Conservation (phyloP, 2,329 filamentous ascomycete species). For the Phialocephala subalpina region DNA sequence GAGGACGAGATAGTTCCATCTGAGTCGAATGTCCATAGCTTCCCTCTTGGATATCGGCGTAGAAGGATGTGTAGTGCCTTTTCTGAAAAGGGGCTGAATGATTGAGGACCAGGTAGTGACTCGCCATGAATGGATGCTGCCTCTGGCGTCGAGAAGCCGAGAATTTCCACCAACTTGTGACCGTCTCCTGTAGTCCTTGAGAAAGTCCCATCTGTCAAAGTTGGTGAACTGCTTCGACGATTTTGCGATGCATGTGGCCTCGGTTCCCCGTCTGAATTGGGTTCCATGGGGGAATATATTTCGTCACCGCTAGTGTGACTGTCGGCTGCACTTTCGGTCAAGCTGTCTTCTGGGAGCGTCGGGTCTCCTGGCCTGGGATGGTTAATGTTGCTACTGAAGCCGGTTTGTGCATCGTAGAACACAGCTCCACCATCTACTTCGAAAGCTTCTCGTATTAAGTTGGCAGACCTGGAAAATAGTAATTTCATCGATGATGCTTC, state of each 20-base stretch:
- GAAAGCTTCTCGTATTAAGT: conserved; percentile 44
- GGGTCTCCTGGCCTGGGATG: background rate
- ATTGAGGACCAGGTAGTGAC: conserved; percentile 34
- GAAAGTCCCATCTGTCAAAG: conserved; percentile 24
- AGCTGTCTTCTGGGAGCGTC: conserved; percentile 15
- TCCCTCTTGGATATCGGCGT: conserved; percentile 54
- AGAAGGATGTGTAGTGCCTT: conserved; percentile 44
- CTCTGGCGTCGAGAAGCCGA: conserved; percentile 43
- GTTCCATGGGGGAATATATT: conserved; percentile 14
- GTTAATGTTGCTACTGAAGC: conserved; percentile 34
- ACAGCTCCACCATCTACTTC: conserved; percentile 45
- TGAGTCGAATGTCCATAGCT: conserved; percentile 56
- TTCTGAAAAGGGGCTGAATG: conserved; percentile 41
- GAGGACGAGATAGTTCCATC: conserved; percentile 52
- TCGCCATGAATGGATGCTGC: conserved; percentile 43
- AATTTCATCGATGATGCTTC: conserved; percentile 39
- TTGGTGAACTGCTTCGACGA: background rate
- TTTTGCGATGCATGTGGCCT: background rate
- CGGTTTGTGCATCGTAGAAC: conserved; percentile 44
- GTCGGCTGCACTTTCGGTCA: conserved; percentile 25
- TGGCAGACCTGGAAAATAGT: conserved; percentile 43
- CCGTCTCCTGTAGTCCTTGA: conserved; percentile 30
- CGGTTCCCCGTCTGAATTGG: conserved; percentile 12
- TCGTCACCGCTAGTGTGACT: conserved; percentile 33
- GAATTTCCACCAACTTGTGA: conserved; percentile 37